Percentiles rank a stretch among this genome's conserved stretches.
Conservation (phyloP, 1,139 yeast species). For the Yamadazyma blattariae region DNA sequence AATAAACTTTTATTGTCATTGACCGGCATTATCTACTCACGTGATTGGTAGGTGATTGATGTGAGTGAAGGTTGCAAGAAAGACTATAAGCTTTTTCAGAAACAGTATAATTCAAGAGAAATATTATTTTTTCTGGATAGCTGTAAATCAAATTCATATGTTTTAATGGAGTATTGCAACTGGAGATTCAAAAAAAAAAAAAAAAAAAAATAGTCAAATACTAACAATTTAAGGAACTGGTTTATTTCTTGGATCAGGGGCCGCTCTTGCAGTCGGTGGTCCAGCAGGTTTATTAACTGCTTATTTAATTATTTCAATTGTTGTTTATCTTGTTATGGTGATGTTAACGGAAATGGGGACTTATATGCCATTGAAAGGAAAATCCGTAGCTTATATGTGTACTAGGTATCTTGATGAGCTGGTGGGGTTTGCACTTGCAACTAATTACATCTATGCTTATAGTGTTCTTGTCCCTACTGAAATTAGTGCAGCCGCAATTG, state of each 20-base stretch:
- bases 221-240: slow-evolving; percentile 26
- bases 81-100: too few relatives aligned
- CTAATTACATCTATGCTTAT: slow-evolving; percentile 74
- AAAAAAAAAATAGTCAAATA: too few relatives aligned
- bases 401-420: slow-evolving; percentile 53
- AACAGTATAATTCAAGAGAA: too few relatives aligned
- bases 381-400: slow-evolving; percentile 45
- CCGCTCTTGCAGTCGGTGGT: slow-evolving; percentile 41
- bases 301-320: slow-evolving; percentile 42
- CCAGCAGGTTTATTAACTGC: slow-evolving; percentile 43
- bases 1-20: too few relatives aligned
- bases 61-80: too few relatives aligned
- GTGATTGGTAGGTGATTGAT: too few relatives aligned
- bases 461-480: slow-evolving; percentile 78
- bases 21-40: too few relatives aligned
- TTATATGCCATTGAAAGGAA: slow-evolving; percentile 59
- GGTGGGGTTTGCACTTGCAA: slow-evolving; percentile 70
- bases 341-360: slow-evolving; percentile 81
- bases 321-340: slow-evolving; percentile 59
- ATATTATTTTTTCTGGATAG: too few relatives aligned
- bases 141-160: too few relatives aligned
- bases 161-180: too few relatives aligned
- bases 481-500: slow-evolving; percentile 73
- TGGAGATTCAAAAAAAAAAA: too few relatives aligned
- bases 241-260: slow-evolving; percentile 45